phyloP scores from a whole-genome alignment of 1,139 yeast genomes.

The Zygoascus meyerae region DNA sequence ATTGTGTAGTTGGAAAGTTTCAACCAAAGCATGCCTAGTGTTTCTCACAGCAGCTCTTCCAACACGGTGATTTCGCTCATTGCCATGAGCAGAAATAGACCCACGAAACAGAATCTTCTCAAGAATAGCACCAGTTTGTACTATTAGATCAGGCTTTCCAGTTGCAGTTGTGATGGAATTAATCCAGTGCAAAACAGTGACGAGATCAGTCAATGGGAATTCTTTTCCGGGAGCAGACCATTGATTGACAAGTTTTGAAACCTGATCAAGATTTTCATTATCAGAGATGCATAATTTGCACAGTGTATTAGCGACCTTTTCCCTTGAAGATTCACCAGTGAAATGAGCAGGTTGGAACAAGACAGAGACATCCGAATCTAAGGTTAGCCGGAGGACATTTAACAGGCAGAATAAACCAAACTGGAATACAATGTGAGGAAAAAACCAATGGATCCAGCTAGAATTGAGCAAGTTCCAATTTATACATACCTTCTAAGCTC shows the following conservation, averaged over 20 bases:
- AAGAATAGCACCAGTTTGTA: slow-evolving; percentile 25
- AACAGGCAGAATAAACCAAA: background rate
- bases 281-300: slow-evolving; percentile 8
- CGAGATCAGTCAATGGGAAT: slow-evolving; percentile 47
- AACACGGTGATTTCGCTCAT: slow-evolving; percentile 22
- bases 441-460: too few species aligned
- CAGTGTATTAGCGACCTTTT: slow-evolving; percentile 12
- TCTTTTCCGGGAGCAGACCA: slow-evolving; percentile 17
- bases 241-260: slow-evolving; percentile 1
- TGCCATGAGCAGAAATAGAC: slow-evolving; percentile 11
- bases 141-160: slow-evolving; percentile 14
- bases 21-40: slow-evolving; percentile 23
- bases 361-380: background rate
- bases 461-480: too few species aligned
- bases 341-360: slow-evolving; percentile 8
- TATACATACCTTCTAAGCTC: too few species aligned
- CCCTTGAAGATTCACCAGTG: slow-evolving; percentile 13
- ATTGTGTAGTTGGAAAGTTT: slow-evolving; percentile 10
- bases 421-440: too few species aligned
- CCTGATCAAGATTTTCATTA: slow-evolving; percentile 11
- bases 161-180: slow-evolving; percentile 32
- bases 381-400: background rate
- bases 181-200: slow-evolving; percentile 55
- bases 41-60: slow-evolving; percentile 27
- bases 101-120: slow-evolving; percentile 19